Conservation (phyloP, 345 rosid genomes). For the Pseudoturritis turrita region DNA sequence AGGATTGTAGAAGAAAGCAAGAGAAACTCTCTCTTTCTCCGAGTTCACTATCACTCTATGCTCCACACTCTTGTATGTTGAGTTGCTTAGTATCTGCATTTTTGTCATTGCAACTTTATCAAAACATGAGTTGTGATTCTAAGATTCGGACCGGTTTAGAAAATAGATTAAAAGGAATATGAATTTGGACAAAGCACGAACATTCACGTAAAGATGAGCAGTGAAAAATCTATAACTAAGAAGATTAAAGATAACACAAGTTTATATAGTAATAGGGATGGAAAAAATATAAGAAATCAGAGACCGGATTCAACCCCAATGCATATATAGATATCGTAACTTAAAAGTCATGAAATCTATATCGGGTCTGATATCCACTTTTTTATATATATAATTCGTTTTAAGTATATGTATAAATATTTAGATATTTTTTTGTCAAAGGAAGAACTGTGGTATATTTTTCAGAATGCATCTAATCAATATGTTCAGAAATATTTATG, state of each 20-base stretch:
- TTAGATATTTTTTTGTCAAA: too few relatives aligned
- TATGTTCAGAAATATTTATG: too few relatives aligned
- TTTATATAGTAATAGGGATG: not conserved
- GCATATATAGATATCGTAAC: too few relatives aligned
- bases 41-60: constrained; percentile 86
- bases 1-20: constrained; percentile 95
- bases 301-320: too few relatives aligned
- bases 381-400: too few relatives aligned
- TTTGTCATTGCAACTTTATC: not conserved
- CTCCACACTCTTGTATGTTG: constrained; percentile 84
- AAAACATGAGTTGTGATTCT: not conserved
- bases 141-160: not conserved
- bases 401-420: too few relatives aligned
- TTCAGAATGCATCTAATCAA: too few relatives aligned
- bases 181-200: not conserved
- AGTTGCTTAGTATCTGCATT: constrained; percentile 80
- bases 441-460: too few relatives aligned
- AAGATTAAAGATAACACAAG: not conserved
- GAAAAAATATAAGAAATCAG: too few relatives aligned
- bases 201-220: not conserved
- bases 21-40: constrained; percentile 53
- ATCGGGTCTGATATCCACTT: too few relatives aligned
- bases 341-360: too few relatives aligned
- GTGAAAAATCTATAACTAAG: not conserved
- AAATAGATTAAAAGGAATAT: not conserved